Base-by-base conservation (phyloP, 2,329 filamentous ascomycete genomes). In the Fonsecaea multimorphosa region DNA sequence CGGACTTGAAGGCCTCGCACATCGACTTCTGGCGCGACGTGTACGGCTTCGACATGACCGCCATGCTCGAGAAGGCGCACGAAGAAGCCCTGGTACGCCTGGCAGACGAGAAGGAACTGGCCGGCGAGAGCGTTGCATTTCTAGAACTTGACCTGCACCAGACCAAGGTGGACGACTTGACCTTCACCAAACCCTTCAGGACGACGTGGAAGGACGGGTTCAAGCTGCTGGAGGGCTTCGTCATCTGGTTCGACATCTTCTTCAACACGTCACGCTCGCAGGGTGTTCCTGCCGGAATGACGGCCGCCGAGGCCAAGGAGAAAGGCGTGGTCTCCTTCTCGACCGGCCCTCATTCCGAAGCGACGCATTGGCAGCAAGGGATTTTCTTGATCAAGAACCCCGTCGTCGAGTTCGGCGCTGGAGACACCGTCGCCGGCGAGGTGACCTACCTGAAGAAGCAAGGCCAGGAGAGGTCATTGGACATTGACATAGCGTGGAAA, bases 161-260 rank as follows among this genome's bases (percentile, higher is more conserved):
- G 4, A 86, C 90, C 53, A 89, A 84, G 24, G 82, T 87, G 0
- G 83, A 88, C 40, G 92, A 97, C 72, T 83, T 97, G 19, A 85
- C 86, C 16, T 97, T 97, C 79, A 86, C 86, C 54, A 86, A 87
- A 8, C 79, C 85, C 2, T 96, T 92, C 9, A 84, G 81, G 16
- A 74, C 95, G 5, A 84, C 82, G 31, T 71, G 69, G 69, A 63
- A 64, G 29, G 67, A 68, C 7, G 65, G 63, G 0, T 67, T 65
- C 53, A 65, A 58, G 24, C 32, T 83, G 1, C 80, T 97, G n/a
- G 92, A 97, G 74, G 94, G 92, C 3, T 96, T 93, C 77, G 84
- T 92, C 14, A 85, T 97, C 71, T 97, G 93, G 92, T 97, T 97
- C 76, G 94, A 98, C 76, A 94, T 90, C 27, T 95, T 95, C 82